These are phyloP conservation scores for Agrostemma githago DNA, from an alignment of 148 eudicot genomes.

Conservation along the genomic window DNA sequence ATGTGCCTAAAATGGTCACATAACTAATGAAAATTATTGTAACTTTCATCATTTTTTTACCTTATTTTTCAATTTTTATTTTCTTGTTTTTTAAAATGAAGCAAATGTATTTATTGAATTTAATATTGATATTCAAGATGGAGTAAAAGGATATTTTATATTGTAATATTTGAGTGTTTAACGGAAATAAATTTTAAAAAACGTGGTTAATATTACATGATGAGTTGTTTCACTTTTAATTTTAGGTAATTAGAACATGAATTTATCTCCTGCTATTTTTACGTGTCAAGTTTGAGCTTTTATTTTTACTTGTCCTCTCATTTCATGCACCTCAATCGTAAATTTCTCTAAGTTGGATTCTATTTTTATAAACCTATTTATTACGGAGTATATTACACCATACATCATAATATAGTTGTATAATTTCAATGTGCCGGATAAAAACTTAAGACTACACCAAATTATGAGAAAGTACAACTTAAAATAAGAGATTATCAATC, in stretches of 20 bases:
- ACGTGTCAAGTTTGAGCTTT: background rate
- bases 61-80: background rate
- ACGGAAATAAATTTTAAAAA: background rate
- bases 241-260: background rate
- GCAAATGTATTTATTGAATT: background rate
- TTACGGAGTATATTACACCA: too few species aligned
- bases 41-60: conserved; percentile 11
- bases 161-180: background rate
- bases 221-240: background rate
- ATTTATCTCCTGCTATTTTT: background rate
- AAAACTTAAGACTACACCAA: too few species aligned
- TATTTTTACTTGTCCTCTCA: background rate
- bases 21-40: background rate
- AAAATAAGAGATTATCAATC: too few species aligned
- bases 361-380: too few species aligned
- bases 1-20: conserved; percentile 4
- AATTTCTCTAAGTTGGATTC: background rate
- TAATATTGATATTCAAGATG: background rate
- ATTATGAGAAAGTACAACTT: too few species aligned
- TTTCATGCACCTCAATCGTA: background rate
- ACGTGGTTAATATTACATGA: background rate
- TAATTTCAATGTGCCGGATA: too few species aligned
- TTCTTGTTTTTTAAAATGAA: background rate
- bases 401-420: too few species aligned
- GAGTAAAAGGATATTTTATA: background rate